Evolutionary conservation across 108 stramenopile genomes (phyloP).

Genomic region (Fragilaria radians): DNA sequence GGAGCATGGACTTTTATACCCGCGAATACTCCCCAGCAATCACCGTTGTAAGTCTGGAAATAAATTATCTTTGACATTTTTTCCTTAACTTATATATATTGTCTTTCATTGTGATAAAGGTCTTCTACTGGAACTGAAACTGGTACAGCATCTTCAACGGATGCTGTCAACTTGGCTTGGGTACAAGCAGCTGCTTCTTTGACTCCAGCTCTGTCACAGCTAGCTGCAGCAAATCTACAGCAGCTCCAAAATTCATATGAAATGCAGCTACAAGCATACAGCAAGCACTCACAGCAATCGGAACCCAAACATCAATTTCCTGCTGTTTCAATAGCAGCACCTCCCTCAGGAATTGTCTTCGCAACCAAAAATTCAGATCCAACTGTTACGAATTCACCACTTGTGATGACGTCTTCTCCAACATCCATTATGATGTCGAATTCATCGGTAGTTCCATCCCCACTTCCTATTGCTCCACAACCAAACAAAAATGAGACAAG

Average conservation of each 20-base stretch:
- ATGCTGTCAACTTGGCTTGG: slow-evolving; percentile 21
- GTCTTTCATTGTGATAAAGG: too few species aligned
- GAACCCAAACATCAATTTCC: slow-evolving; percentile 3
- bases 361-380: not conserved
- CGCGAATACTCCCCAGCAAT: too few species aligned
- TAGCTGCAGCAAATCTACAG: slow-evolving; percentile 21
- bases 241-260: slow-evolving; percentile 22
- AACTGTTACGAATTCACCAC: not conserved
- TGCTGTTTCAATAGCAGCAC: not conserved
- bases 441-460: not conserved
- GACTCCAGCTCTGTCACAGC: slow-evolving; percentile 16
- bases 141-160: slow-evolving; percentile 3
- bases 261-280: slow-evolving; percentile 16
- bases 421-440: not conserved
- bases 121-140: too few species aligned
- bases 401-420: not conserved
- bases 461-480: not conserved
- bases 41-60: too few species aligned
- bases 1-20: not conserved
- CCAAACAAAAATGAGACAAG: too few species aligned
- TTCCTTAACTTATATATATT: too few species aligned
- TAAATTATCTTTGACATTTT: too few species aligned
- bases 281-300: not conserved
- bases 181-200: slow-evolving; percentile 29
- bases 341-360: not conserved